These are phyloP conservation scores for Neurospora intermedia DNA, from an alignment of 495 filamentous ascomycete genomes.

Conservation along the genomic window DNA sequence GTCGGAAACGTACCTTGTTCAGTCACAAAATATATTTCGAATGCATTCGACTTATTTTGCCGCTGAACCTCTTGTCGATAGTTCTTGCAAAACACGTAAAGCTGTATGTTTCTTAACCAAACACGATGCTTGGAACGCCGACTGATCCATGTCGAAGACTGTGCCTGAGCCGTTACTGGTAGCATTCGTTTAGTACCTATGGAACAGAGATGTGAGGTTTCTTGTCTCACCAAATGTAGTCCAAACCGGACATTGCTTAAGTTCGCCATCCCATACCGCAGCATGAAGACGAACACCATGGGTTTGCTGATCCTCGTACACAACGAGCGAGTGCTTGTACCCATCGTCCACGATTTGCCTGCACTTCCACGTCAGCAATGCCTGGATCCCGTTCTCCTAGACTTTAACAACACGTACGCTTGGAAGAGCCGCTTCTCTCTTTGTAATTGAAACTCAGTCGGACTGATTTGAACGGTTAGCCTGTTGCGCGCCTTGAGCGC, in stretches of 20 bases:
- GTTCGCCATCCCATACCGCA: slow-evolving; percentile 38
- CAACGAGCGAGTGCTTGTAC: slow-evolving; percentile 58
- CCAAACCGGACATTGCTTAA: slow-evolving; percentile 54
- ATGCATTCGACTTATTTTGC: slow-evolving; percentile 29
- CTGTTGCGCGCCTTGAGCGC: slow-evolving; percentile 62
- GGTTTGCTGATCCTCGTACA: slow-evolving; percentile 57
- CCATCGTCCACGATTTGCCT: slow-evolving; percentile 65
- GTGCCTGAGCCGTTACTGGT: slow-evolving; percentile 48
- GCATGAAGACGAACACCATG: slow-evolving; percentile 47
- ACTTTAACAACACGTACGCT: slow-evolving; percentile 41
- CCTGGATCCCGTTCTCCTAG: slow-evolving; percentile 5
- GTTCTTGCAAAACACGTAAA: slow-evolving; percentile 50
- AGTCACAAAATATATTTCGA: slow-evolving; percentile 35
- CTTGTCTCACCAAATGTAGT: slow-evolving; percentile 51
- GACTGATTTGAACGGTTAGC: slow-evolving; percentile 36
- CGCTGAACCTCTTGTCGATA: slow-evolving; percentile 43
- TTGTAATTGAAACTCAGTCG: slow-evolving; percentile 49
- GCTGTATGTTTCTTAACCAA: slow-evolving; percentile 49
- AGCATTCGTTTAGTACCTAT: not conserved
- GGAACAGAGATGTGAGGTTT: not conserved
- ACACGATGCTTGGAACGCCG: slow-evolving; percentile 40
- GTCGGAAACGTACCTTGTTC: slow-evolving; percentile 23
- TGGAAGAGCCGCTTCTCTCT: slow-evolving; percentile 58
- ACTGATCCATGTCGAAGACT: slow-evolving; percentile 47
- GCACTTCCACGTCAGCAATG: not conserved